Evolutionary conservation across 345 rosid species (phyloP).

Genomic region (Tarenaya hassleriana): DNA sequence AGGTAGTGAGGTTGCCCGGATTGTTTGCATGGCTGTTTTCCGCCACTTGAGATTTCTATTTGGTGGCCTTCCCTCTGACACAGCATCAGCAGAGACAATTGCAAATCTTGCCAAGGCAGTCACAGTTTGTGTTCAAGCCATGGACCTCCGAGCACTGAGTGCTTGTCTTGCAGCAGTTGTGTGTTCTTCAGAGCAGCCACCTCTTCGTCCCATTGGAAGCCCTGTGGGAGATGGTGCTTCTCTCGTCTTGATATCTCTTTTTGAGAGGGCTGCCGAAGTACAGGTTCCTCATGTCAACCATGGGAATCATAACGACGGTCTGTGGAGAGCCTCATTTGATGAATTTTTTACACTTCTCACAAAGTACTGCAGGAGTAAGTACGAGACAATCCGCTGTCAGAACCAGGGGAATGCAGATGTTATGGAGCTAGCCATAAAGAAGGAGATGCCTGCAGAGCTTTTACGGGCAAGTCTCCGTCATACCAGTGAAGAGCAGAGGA

Average conservation of each 20-base stretch:
- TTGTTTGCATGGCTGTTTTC: slow-evolving; percentile 90
- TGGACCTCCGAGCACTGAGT: slow-evolving; percentile 92
- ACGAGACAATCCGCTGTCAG: slow-evolving; percentile 61
- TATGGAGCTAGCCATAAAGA: slow-evolving; percentile 60
- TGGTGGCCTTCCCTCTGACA: slow-evolving; percentile 75
- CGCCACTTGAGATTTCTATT: slow-evolving; percentile 89
- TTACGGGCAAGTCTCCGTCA: slow-evolving; percentile 89
- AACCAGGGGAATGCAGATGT: slow-evolving; percentile 41
- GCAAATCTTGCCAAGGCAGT: slow-evolving; percentile 61
- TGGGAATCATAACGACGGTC: slow-evolving; percentile 49
- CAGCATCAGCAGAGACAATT: slow-evolving; percentile 59
- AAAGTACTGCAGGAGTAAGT: slow-evolving; percentile 86
- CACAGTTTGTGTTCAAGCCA: slow-evolving; percentile 53
- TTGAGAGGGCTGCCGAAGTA: slow-evolving; percentile 74
- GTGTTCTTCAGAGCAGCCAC: slow-evolving; percentile 97
- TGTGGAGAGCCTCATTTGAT: slow-evolving; percentile 95
- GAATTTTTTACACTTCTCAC: slow-evolving; percentile 90
- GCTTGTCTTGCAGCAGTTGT: slow-evolving; percentile 97
- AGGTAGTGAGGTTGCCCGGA: slow-evolving; percentile 78
- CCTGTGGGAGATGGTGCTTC: slow-evolving; percentile 90
- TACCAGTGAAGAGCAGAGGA: slow-evolving; percentile 75
- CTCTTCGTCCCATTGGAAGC: slow-evolving; percentile 87
- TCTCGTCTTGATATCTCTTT: slow-evolving; percentile 59
- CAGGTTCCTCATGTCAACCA: slow-evolving; percentile 41
- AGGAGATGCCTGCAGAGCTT: slow-evolving; percentile 96